Base-by-base conservation (phyloP, 2,329 filamentous ascomycete species). In the Epichloe sylvatica region DNA sequence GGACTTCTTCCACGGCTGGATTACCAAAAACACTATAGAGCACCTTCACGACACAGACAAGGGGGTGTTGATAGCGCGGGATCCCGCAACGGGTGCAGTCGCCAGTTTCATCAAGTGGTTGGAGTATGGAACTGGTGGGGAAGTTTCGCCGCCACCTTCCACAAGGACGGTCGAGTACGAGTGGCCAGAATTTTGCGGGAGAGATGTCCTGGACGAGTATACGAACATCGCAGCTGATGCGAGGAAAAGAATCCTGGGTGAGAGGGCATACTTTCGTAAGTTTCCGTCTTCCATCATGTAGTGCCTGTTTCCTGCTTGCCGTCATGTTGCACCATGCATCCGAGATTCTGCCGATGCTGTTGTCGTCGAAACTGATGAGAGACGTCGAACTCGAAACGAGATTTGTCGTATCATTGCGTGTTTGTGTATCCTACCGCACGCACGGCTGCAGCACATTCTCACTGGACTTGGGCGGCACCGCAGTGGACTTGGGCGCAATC, bases 101-200 rank as follows among this genome's bases (percentile, higher is more conserved):
- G 61, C 54, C 36, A 60, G 65, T 44, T 69, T 69, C 48, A 56
- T 59, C 33, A 67, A 64, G 54, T 70, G 67, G 67, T 57, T 62
- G 35, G 57, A 64, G 21, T 60, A 61, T 49, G 51, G 56, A 33
- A 49, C 41, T 36, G 55, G 48, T 41, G 47, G 44, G 3, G 51
- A 41, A 6, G 53, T 34, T 37, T 19, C 35, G 4, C 30, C 34
- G 11, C 52, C 40, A 45, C 53, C n/a, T 37, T 57, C 30, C 51
- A 55, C 5, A 43, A 52, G 37, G 42, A 55, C 45, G 56, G n/a
- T 30, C 25, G 56, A 57, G 12, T 59, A 62, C 33, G 53, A 56
- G 40, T 61, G 66, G 57, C 56, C 69, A 53, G 56, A 52, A 30
- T 59, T 51, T 43, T 62, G 58, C 49, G 56, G 56, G 36, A 53